A percentile compares a stretch with the other conserved stretches of the same genome.
These are phyloP conservation scores for Sequoiadendron giganteum DNA, from an alignment of 75 land plant genomes.

Conservation along the genomic window DNA sequence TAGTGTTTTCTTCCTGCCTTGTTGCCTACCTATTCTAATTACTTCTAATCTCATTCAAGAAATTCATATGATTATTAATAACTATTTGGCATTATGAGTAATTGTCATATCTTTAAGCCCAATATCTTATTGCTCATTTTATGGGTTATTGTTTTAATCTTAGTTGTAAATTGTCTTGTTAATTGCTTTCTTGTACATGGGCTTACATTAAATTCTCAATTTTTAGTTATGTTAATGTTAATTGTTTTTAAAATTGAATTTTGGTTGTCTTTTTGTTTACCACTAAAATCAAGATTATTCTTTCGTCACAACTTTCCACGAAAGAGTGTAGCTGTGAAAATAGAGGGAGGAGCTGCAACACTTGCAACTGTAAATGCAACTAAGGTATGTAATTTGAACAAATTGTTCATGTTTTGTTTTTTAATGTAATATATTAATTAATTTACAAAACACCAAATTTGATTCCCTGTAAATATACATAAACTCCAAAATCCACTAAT, in stretches of 20 bases:
- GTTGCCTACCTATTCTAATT: not conserved
- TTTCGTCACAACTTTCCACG: too few species aligned
- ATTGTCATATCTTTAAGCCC: not conserved
- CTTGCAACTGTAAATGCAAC: too few species aligned
- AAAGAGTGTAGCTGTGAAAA: too few species aligned
- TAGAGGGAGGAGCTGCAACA: too few species aligned
- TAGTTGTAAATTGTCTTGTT: not conserved
- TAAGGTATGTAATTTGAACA: too few species aligned
- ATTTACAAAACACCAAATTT: not conserved
- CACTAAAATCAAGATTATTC: too few species aligned
- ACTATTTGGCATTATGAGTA: too few species aligned
- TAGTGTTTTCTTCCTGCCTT: not conserved
- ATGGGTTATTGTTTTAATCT: not conserved
- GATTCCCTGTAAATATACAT: not conserved
- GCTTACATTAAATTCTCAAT: not conserved
- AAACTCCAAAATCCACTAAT: slow-evolving; percentile 14
- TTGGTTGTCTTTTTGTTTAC: too few species aligned
- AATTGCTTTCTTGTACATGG: not conserved
- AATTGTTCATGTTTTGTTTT: not conserved
- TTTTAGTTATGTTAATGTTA: too few species aligned
- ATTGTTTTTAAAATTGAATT: too few species aligned
- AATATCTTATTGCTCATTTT: not conserved
- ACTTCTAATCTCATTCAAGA: not conserved
- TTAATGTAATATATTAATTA: not conserved
- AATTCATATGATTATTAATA: too few species aligned